Evolutionary conservation across 805 yeast species (phyloP).

Genomic region (Wickerhamiella nectarea): DNA sequence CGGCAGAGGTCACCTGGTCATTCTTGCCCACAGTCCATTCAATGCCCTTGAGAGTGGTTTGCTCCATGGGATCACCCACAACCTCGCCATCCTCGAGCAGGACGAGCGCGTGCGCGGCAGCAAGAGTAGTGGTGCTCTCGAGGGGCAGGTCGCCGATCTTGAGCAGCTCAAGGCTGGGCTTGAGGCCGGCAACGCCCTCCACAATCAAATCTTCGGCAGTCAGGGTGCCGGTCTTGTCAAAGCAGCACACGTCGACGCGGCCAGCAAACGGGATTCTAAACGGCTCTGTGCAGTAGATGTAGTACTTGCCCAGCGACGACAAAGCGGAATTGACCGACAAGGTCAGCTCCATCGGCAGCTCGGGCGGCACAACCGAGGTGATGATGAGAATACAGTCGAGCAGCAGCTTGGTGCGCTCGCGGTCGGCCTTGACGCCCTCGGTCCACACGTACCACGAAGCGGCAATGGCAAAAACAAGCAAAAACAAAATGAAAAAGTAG

Average conservation of each 20-base stretch:
- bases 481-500: slow-evolving; percentile 76
- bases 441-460: slow-evolving; percentile 98
- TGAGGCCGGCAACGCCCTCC: slow-evolving; percentile 87
- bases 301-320: slow-evolving; percentile 73
- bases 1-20: slow-evolving; percentile 47
- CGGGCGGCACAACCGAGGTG: slow-evolving; percentile 98
- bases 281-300: slow-evolving; percentile 94
- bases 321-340: slow-evolving; percentile 93
- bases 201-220: slow-evolving; percentile 94
- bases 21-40: slow-evolving; percentile 73
- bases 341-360: slow-evolving; percentile 96
- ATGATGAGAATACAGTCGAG: slow-evolving; percentile 90
- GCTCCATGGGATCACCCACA: slow-evolving; percentile 99
- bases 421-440: slow-evolving; percentile 91
- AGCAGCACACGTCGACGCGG: slow-evolving; percentile 94
- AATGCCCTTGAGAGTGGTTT: slow-evolving; percentile 80
- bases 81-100: slow-evolving; percentile 90
- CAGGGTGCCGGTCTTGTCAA: slow-evolving; percentile 95
- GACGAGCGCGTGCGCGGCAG: slow-evolving; percentile 94
- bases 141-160: slow-evolving; percentile 51
- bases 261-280: slow-evolving; percentile 97
- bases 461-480: slow-evolving; percentile 80
- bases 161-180: slow-evolving; percentile 37
- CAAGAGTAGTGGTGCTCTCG: slow-evolving; percentile 58
- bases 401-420: slow-evolving; percentile 84